Percentiles rank a stretch among this genome's conserved stretches.
These are phyloP conservation scores for Priceomyces carsonii DNA, from an alignment of 805 yeast species.

Conservation along the genomic window DNA sequence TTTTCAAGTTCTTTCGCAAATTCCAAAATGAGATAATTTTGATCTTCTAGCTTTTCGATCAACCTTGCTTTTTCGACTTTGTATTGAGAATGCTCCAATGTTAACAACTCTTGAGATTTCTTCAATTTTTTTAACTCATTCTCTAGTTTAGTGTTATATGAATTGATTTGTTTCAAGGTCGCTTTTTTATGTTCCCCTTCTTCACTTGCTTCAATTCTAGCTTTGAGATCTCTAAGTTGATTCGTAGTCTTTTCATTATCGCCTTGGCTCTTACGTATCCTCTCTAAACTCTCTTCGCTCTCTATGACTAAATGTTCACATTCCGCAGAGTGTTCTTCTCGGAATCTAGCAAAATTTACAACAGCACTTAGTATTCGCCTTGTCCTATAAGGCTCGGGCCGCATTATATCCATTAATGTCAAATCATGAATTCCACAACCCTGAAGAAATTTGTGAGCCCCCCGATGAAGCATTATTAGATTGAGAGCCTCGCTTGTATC, in stretches of 20 bases:
- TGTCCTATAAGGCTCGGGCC: constrained; percentile 72
- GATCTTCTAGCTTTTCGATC: constrained; percentile 60
- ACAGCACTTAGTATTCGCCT: constrained; percentile 75
- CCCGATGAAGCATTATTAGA: constrained; percentile 57
- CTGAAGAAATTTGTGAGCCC: constrained; percentile 60
- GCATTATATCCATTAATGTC: constrained; percentile 67
- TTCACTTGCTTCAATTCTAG: constrained; percentile 30
- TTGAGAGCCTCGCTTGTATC: constrained; percentile 41
- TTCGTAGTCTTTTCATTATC: constrained; percentile 41
- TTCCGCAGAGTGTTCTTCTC: constrained; percentile 74
- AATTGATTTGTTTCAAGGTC: constrained; percentile 38
- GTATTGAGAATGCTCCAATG: constrained; percentile 62
- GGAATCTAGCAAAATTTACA: constrained; percentile 80
- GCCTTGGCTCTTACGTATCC: constrained; percentile 36
- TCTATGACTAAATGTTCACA: constrained; percentile 61
- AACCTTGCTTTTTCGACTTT: constrained; percentile 61
- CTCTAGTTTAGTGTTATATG: constrained; percentile 58
- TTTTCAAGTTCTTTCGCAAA: constrained; percentile 59
- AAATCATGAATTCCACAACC: constrained; percentile 81
- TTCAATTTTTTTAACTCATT: constrained; percentile 61
- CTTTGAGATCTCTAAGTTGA: constrained; percentile 30
- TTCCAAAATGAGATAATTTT: constrained; percentile 57
- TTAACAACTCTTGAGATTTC: constrained; percentile 59
- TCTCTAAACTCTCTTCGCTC: constrained; percentile 50
- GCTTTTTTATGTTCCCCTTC: constrained; percentile 28